Evolutionary conservation across 441 rosid species (phyloP), one percentile per base, ranked within the genome.

Genomic region (Erodium texanum): DNA sequence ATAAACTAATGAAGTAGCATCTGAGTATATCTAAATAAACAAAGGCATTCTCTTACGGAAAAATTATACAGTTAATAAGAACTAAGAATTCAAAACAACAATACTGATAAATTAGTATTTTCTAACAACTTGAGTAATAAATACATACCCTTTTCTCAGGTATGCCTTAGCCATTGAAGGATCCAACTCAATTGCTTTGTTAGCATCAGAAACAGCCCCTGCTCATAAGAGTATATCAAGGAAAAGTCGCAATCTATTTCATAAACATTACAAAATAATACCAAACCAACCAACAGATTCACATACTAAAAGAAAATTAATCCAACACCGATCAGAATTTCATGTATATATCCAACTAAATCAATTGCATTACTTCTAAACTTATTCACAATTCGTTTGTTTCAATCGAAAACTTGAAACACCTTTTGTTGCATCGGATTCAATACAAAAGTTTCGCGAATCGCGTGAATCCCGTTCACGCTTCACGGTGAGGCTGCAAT

Each of bases 151-250:
- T 29, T 85, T 85, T 22, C 87, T 82, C 66, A 83, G 73, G 34
- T 83, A 83, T 0, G 87, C 85, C 79, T 83, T 85, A 16, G 78
- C 70, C 77, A 75, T n/a, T 0, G 74, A 75, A 45, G 87, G 85
- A 66, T 83, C 81, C 80, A 85, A 70, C 74, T 74, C 78, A 3
- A 85, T 80, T 18, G 89, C 89, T 69, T 74, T 76, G 75, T 75
- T 80, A 0, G 85, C 80, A 78, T 85, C 89, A 16, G 68, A 75
- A 74, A 83, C 78, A 62, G 87, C 89, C 69, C 83, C 89, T 85
- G 82, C 70, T 76, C 82, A 48, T 36, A 29, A 69, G 9, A 71
- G 18, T 45, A 48, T 65, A 19, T 54, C 24, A 54, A 18, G 61
- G 7, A 16, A 18, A 19, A 18, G 7, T 54, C 22, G 7, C 59